A percentile compares a stretch with the other conserved stretches of the same genome.
These are phyloP conservation scores for Ephemerocybe angulata DNA, from an alignment of 768 basidiomycete genomes.

Conservation along the genomic window DNA sequence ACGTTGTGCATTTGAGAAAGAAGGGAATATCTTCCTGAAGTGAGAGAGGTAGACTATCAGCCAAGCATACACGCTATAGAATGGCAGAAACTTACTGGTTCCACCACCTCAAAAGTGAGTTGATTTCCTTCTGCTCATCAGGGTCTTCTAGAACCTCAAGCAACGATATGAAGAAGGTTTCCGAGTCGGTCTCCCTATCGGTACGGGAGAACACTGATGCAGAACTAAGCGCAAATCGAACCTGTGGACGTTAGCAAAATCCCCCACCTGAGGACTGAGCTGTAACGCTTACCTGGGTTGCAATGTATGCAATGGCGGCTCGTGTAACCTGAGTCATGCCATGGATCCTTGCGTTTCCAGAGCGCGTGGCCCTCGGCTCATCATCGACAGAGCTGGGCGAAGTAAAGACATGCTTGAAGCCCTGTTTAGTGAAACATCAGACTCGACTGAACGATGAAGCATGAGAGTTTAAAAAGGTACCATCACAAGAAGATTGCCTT, in stretches of 20 bases:
- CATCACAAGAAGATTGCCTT: slow-evolving; percentile 7
- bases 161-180: neutral
- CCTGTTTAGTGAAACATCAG: neutral
- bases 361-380: slow-evolving; percentile 11
- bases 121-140: neutral
- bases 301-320: slow-evolving; percentile 16
- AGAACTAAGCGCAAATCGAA: neutral
- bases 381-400: slow-evolving; percentile 7
- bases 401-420: slow-evolving; percentile 12
- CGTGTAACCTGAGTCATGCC: slow-evolving; percentile 13
- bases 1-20: neutral
- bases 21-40: neutral
- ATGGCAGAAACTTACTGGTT: neutral
- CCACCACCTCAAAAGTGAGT: neutral
- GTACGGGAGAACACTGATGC: neutral
- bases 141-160: neutral
- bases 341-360: slow-evolving; percentile 14
- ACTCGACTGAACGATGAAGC: neutral
- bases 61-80: neutral
- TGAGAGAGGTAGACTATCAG: neutral
- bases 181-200: neutral
- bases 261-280: neutral
- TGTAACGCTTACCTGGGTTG: slow-evolving; percentile 1
- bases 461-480: neutral
- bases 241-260: neutral